Conservation (phyloP, 441 rosid genomes). For the Pelargonium myrrhifolium region DNA sequence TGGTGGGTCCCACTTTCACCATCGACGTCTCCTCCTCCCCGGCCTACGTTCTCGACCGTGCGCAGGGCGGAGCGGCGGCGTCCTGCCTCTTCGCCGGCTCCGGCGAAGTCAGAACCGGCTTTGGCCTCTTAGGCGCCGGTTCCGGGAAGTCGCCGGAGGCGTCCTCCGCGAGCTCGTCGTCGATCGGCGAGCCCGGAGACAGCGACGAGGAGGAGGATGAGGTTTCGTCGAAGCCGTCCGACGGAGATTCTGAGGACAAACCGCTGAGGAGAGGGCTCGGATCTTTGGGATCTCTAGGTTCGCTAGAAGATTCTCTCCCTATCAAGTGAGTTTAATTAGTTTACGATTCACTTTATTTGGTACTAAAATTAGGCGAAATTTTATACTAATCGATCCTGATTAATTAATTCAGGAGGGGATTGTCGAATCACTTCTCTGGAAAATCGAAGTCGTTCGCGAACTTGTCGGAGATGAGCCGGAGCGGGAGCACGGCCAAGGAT, state of each 20-base stretch:
- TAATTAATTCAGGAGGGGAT: slow-evolving; percentile 41
- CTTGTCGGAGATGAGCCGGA: slow-evolving; percentile 28
- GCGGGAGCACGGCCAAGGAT: slow-evolving; percentile 34
- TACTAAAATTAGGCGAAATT: too few species aligned
- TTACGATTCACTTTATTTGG: neutral
- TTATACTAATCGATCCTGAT: too few species aligned
- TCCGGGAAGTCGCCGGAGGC: slow-evolving; percentile 24
- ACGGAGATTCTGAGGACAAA: slow-evolving; percentile 10
- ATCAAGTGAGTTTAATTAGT: slow-evolving; percentile 40
- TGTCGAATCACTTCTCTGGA: slow-evolving; percentile 64
- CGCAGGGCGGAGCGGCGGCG: slow-evolving; percentile 16
- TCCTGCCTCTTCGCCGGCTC: too few species aligned
- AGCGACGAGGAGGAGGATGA: slow-evolving; percentile 43
- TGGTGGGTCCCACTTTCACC: slow-evolving; percentile 42
- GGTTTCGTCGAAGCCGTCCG: slow-evolving; percentile 27
- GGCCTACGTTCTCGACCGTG: too few species aligned
- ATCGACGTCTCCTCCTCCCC: slow-evolving; percentile 29
- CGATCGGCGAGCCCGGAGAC: slow-evolving; percentile 57
- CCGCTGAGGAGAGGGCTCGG: slow-evolving; percentile 2
- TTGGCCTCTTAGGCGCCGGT: too few species aligned
- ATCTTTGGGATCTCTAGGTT: slow-evolving; percentile 29
- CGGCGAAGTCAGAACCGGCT: too few species aligned
- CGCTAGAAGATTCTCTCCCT: slow-evolving; percentile 68
- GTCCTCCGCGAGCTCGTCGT: slow-evolving; percentile 48
- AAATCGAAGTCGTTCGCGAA: slow-evolving; percentile 72